Conservation (phyloP, 1,284 basidiomycete species). For the Ustilago bromivora region DNA sequence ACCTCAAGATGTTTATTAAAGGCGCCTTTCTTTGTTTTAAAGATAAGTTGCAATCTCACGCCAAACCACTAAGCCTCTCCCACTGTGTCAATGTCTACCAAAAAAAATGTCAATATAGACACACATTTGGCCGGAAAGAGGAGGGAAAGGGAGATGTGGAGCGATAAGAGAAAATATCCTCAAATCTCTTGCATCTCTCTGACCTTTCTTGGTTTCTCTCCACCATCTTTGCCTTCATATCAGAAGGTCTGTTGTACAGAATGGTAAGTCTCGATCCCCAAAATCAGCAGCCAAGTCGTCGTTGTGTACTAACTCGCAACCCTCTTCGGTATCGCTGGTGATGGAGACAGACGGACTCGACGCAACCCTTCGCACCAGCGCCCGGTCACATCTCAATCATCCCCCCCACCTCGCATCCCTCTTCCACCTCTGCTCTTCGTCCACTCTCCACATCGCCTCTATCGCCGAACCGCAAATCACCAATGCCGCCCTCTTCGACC, state of each 20-base stretch:
- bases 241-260: too few relatives aligned
- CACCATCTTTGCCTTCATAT: neutral
- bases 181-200: neutral
- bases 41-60: conserved; percentile 58
- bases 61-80: conserved; percentile 64
- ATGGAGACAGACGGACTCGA: conserved; percentile 17
- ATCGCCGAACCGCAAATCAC: conserved; percentile 41
- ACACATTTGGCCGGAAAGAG: neutral
- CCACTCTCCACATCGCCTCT: conserved; percentile 38
- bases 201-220: neutral
- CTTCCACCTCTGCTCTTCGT: conserved; percentile 7
- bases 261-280: too few relatives aligned
- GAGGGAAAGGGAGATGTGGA: neutral
- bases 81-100: neutral
- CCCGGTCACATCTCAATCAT: conserved; percentile 25
- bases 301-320: too few relatives aligned
- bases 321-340: too few relatives aligned
- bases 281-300: too few relatives aligned
- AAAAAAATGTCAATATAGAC: fast-evolving
- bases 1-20: conserved; percentile 47
- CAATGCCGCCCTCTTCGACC: conserved; percentile 55
- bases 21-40: conserved; percentile 12
- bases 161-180: neutral
- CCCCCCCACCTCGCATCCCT: neutral
- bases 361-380: neutral